Evolutionary conservation across 768 basidiomycete species (phyloP).

Genomic region (Amanita rubescens): DNA sequence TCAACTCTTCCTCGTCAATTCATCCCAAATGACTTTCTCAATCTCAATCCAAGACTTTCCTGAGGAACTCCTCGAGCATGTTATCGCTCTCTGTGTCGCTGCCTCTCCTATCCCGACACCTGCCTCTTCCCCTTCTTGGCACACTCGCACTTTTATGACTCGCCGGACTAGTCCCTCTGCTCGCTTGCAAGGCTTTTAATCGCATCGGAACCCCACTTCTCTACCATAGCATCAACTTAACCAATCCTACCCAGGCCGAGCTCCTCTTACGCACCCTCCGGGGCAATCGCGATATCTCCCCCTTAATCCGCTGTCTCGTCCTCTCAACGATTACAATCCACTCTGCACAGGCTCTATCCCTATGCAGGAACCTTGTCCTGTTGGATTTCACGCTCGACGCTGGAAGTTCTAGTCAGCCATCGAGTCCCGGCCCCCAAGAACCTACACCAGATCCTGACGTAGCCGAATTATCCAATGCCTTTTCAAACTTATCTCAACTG

Average conservation of each 20-base stretch:
- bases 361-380: conserved; percentile 15
- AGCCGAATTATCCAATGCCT: conserved; percentile 32
- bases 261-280: conserved; percentile 33
- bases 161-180: conserved; percentile 35
- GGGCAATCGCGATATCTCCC: conserved; percentile 28
- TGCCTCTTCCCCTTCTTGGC: conserved; percentile 18
- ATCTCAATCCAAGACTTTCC: conserved; percentile 20
- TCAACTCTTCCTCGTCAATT: neutral
- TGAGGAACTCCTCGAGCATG: conserved; percentile 28
- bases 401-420: conserved; percentile 23
- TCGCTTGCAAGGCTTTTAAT: conserved; percentile 43
- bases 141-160: conserved; percentile 11
- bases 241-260: conserved; percentile 29
- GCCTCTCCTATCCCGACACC: conserved; percentile 18
- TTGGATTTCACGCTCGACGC: conserved; percentile 32
- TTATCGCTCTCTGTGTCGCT: conserved; percentile 21
- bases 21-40: neutral
- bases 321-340: neutral
- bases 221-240: conserved; percentile 45
- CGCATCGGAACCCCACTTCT: conserved; percentile 53
- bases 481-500: conserved; percentile 30
- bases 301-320: conserved; percentile 22
- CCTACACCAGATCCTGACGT: conserved; percentile 18
- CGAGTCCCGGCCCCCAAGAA: conserved; percentile 9
- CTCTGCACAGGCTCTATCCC: conserved; percentile 29